Evolutionary conservation across 345 rosid genomes (phyloP), one percentile per base, ranked within the genome.

Genomic region (Turritis glabra): DNA sequence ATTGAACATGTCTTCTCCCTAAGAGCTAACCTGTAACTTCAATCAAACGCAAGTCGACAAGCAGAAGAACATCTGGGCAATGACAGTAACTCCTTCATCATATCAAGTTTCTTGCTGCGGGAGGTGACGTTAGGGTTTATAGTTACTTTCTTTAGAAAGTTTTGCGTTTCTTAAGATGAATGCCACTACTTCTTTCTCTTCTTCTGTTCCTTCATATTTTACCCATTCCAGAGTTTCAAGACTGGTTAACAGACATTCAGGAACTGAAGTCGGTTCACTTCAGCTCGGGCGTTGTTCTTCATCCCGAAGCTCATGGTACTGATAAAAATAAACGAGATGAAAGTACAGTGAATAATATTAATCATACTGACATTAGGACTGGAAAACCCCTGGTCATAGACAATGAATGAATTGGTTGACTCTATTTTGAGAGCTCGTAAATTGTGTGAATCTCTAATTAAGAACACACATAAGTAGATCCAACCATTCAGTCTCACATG

Each of bases 201-300:
- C 75, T 22, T 59, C 8, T 48, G 26, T 32, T 22, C 74, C 67
- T 58, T 33, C 35, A 58, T 32, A 58, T 3, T 5, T 0, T 5
- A 9, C 5, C 75, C 75, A 71, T 37, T 46, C 26, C 0, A 71
- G 13, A 33, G 50, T 71, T 35, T 71, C 75, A 46, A 71, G 75
- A 50, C 50, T 46, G 0, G 19, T n/a, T 35, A 35, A 6, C 38
- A 71, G 1, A 47, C 48, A 58, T 9, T 47, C 48, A 32, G 75
- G 75, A 15, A 58, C 57, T 22, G 58, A 2, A 2, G 10, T 59
- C 27, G 67, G 59, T 37, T 71, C 67, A 22, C 0, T 71, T 59
- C 75, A 71, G 17, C 15, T 9, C 0, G 50, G 35, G 15, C 21
- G 48, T 2, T 22, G 33, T 14, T 7, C 15, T 5, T 40, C 5